A percentile compares a stretch with the other conserved stretches of the same genome.
These are phyloP conservation scores for Leccinum olivaceopallidum DNA, from an alignment of 768 basidiomycete genomes.

Conservation along the genomic window DNA sequence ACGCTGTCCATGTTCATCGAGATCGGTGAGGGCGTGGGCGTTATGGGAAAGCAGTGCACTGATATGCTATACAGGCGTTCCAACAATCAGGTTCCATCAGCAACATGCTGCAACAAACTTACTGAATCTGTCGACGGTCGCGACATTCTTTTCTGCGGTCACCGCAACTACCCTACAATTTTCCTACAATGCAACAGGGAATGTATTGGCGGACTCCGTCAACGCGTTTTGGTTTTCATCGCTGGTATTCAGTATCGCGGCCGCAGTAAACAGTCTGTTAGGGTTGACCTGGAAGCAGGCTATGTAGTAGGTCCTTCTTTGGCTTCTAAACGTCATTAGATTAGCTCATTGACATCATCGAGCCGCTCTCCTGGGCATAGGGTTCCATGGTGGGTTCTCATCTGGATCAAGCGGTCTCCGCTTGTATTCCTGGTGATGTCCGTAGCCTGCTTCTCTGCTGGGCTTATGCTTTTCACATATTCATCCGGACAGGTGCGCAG, in stretches of 20 bases:
- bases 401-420: slow-evolving; percentile 86
- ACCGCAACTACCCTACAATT: slow-evolving; percentile 53
- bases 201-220: slow-evolving; percentile 41
- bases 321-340: slow-evolving; percentile 10
- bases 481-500: slow-evolving; percentile 27
- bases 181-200: slow-evolving; percentile 35
- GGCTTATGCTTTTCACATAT: too few relatives aligned
- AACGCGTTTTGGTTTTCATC: slow-evolving; percentile 59
- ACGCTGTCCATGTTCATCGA: slow-evolving; percentile 55
- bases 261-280: slow-evolving; percentile 45
- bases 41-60: slow-evolving; percentile 20
- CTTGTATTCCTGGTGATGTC: too few relatives aligned
- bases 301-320: slow-evolving; percentile 47
- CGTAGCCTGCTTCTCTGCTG: too few relatives aligned
- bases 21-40: slow-evolving; percentile 41
- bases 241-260: slow-evolving; percentile 54
- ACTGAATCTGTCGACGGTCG: slow-evolving; percentile 52
- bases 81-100: slow-evolving; percentile 55
- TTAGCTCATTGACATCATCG: slow-evolving; percentile 20
- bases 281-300: slow-evolving; percentile 59
- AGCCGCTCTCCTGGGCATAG: slow-evolving; percentile 56
- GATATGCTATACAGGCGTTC: slow-evolving; percentile 44
- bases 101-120: slow-evolving; percentile 51
- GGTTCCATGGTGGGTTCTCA: slow-evolving; percentile 60
- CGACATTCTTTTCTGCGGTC: slow-evolving; percentile 56